Evolutionary conservation across 2,329 filamentous ascomycete genomes (phyloP).

Genomic region (Colletotrichum orchidophilum): DNA sequence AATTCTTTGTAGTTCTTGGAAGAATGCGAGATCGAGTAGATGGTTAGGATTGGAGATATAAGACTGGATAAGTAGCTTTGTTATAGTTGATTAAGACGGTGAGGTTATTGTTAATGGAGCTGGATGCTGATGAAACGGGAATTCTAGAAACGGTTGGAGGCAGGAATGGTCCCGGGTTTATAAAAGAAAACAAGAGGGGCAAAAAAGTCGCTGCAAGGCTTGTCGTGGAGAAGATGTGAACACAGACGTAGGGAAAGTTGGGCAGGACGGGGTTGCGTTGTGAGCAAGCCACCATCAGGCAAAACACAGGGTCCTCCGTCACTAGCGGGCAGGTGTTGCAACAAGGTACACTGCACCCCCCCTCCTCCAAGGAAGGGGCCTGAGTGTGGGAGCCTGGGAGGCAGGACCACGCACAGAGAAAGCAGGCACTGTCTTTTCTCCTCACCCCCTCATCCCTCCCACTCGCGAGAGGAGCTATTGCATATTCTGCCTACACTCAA

Average conservation of each 20-base stretch:
- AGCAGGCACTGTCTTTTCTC: background rate
- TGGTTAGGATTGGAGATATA: no score
- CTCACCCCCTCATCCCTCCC: slow-evolving; percentile 13
- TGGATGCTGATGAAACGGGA: slow-evolving; percentile 32
- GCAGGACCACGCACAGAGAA: background rate
- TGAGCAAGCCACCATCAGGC: slow-evolving; percentile 20
- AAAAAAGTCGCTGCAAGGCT: slow-evolving; percentile 24
- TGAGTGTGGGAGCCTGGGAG: background rate
- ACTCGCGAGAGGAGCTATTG: slow-evolving; percentile 16
- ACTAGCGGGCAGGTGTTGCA: slow-evolving; percentile 12
- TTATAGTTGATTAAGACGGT: slow-evolving; percentile 3
- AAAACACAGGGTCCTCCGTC: slow-evolving; percentile 31
- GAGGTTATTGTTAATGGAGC: slow-evolving; percentile 1
- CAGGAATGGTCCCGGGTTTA: slow-evolving; percentile 32
- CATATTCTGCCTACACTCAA: slow-evolving; percentile 16
- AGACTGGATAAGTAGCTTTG: background rate
- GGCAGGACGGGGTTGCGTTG: slow-evolving; percentile 28
- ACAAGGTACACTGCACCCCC: background rate
- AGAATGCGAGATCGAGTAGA: no score
- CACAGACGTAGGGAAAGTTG: slow-evolving; percentile 28
- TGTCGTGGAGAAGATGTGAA: slow-evolving; percentile 32
- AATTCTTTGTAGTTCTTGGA: no score
- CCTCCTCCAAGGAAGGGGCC: background rate
- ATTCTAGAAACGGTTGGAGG: slow-evolving; percentile 20
- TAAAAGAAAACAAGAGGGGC: slow-evolving; percentile 34